phyloP scores from a whole-genome alignment of 441 rosid species.

The Capsella rubella region DNA sequence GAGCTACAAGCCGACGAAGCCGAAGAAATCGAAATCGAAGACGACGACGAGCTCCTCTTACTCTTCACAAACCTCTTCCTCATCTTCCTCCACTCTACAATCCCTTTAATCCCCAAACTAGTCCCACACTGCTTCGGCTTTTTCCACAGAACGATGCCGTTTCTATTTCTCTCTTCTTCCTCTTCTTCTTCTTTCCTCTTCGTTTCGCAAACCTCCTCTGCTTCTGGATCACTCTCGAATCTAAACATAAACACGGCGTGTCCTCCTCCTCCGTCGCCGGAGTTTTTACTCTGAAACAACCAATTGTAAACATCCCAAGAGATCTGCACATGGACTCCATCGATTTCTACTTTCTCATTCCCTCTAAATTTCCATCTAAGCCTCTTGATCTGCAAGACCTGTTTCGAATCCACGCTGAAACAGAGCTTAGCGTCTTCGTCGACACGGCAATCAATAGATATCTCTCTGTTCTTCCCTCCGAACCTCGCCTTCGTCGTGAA shows the following conservation, averaged over 20 bases:
- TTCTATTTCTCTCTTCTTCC: constrained; percentile 37
- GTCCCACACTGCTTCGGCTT: constrained; percentile 46
- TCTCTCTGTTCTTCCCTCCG: constrained; percentile 70
- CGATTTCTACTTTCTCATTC: constrained; percentile 75
- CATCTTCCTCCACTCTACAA: constrained; percentile 77
- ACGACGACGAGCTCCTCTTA: constrained; percentile 71
- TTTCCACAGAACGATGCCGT: constrained; percentile 49
- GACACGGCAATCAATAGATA: constrained; percentile 69
- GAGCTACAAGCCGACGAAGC: constrained; percentile 80
- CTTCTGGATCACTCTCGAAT: constrained; percentile 58
- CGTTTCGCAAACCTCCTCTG: constrained; percentile 32
- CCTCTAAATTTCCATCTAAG: constrained; percentile 94
- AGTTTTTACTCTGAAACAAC: constrained; percentile 58
- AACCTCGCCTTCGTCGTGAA: constrained; percentile 67
- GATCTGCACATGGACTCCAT: constrained; percentile 75
- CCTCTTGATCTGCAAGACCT: constrained; percentile 71
- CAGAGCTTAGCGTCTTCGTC: constrained; percentile 66
- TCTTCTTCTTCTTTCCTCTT: constrained; percentile 34
- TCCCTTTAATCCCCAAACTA: constrained; percentile 60
- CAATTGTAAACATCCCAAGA: constrained; percentile 98
- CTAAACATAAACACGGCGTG: constrained; percentile 86
- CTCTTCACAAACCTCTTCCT: constrained; percentile 65
- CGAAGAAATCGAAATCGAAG: constrained; percentile 81
- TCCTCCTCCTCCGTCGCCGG: constrained; percentile 39
- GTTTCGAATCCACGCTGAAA: constrained; percentile 61